phyloP scores from a whole-genome alignment of 805 yeast genomes.

The Geotrichum ghanense region DNA sequence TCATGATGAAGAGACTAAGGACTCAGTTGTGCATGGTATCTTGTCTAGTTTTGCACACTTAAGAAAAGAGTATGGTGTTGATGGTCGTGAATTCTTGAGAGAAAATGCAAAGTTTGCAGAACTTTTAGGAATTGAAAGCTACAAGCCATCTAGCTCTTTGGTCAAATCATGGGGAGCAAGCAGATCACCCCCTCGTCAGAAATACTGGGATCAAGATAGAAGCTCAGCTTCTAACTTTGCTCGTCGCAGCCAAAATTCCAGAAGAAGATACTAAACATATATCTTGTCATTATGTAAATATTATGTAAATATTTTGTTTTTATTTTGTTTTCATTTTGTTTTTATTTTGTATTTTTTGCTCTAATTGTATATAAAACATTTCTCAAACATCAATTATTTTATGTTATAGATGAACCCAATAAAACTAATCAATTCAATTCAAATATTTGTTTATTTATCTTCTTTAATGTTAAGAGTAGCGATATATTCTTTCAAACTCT shows the following conservation, averaged over 20 bases:
- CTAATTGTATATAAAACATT: background rate
- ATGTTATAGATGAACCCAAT: too few relatives aligned
- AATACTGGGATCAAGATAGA: slow-evolving; percentile 1
- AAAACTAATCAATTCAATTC: too few relatives aligned
- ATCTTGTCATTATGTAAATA: too few relatives aligned
- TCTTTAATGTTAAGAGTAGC: background rate
- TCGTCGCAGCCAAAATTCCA: background rate
- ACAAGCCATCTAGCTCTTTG: background rate
- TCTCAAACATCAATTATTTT: background rate
- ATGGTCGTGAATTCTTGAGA: background rate
- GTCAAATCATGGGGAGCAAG: background rate
- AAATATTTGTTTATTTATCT: background rate
- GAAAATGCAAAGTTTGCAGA: background rate
- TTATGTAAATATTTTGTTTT: too few relatives aligned
- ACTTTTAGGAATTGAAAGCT: background rate
- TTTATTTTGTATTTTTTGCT: background rate
- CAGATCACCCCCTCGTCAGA: background rate
- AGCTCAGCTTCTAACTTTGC: background rate
- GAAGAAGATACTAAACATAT: background rate
- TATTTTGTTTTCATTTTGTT: background rate
- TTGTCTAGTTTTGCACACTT: slow-evolving; percentile 1
- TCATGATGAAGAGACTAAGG: background rate
- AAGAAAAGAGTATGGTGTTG: background rate
- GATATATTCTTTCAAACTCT: slow-evolving; percentile 12
- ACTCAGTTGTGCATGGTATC: background rate